Conservation (phyloP, 805 yeast species). For the Wickerhamiella musiphila region DNA sequence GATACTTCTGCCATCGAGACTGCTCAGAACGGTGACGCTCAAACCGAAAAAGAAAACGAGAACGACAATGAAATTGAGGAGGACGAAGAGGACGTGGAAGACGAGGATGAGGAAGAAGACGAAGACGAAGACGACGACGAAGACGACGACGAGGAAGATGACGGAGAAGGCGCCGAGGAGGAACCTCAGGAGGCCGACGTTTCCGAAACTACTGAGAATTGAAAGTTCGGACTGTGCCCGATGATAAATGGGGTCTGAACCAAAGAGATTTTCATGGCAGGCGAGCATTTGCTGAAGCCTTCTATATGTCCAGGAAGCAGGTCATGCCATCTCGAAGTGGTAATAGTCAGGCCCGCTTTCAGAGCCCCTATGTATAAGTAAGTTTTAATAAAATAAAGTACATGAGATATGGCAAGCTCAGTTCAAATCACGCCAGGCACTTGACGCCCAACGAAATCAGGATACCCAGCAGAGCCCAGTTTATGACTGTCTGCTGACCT, state of each 20-base stretch:
- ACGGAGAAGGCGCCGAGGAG: slow-evolving; percentile 1
- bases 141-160: slow-evolving; percentile 2
- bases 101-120: slow-evolving; percentile 10
- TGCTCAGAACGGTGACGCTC: not conserved
- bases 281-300: too few species aligned
- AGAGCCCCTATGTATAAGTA: not conserved
- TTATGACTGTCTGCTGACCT: slow-evolving; percentile 36
- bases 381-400: slow-evolving; percentile 5
- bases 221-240: too few species aligned
- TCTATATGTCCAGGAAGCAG: too few species aligned
- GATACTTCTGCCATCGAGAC: slow-evolving; percentile 7
- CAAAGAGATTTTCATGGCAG: too few species aligned
- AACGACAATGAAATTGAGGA: slow-evolving; percentile 2
- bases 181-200: slow-evolving; percentile 1
- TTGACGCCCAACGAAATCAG: slow-evolving; percentile 6
- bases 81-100: slow-evolving; percentile 4
- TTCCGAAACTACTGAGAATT: too few species aligned
- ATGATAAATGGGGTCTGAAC: too few species aligned
- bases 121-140: not conserved
- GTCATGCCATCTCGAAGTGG: too few species aligned
- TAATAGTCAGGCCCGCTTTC: too few species aligned
- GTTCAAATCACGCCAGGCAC: not conserved
- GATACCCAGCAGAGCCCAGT: slow-evolving; percentile 47
- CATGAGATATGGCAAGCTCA: too few species aligned
- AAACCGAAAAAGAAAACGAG: not conserved